Conservation (phyloP, 768 basidiomycete species). For the Boletus rubroflammeus region DNA sequence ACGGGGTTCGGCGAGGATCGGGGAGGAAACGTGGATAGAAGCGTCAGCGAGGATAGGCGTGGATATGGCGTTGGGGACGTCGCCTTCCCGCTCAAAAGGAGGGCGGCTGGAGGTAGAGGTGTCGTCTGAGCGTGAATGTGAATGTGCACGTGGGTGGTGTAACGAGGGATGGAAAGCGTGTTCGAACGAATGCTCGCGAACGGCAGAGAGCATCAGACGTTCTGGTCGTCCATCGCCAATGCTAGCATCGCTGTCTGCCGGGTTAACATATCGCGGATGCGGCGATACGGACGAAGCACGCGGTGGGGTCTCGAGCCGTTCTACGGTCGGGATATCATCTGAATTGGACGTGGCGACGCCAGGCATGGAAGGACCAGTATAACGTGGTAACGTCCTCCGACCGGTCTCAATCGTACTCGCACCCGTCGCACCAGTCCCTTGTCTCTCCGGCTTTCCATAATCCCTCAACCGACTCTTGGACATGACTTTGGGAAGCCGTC, state of each 20-base stretch:
- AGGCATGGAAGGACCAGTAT: slow-evolving; percentile 17
- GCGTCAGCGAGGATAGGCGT: slow-evolving; percentile 27
- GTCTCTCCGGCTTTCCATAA: slow-evolving; percentile 22
- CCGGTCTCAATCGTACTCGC: slow-evolving; percentile 8
- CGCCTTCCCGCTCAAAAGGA: slow-evolving; percentile 20
- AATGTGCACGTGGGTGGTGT: slow-evolving; percentile 12
- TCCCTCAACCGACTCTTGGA: slow-evolving; percentile 30
- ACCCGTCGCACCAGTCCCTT: slow-evolving; percentile 1
- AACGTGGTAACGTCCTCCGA: slow-evolving; percentile 18
- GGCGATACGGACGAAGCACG: slow-evolving; percentile 28
- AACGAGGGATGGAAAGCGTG: slow-evolving; percentile 11
- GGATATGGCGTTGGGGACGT: slow-evolving; percentile 29
- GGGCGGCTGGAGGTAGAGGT: slow-evolving; percentile 24
- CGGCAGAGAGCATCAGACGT: slow-evolving; percentile 23
- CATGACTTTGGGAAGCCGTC: slow-evolving; percentile 33
- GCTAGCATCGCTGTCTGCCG: slow-evolving; percentile 20
- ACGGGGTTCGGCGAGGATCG: slow-evolving; percentile 39
- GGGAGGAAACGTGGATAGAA: slow-evolving; percentile 31
- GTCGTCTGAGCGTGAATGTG: slow-evolving; percentile 20
- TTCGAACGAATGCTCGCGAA: slow-evolving; percentile 24
- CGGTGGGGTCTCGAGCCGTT: slow-evolving; percentile 24
- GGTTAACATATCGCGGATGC: slow-evolving; percentile 11
- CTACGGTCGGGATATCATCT: slow-evolving; percentile 29
- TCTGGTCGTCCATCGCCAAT: slow-evolving; percentile 23
- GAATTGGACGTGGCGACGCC: slow-evolving; percentile 23